Percentiles rank a stretch among this genome's conserved stretches.
phyloP scores from a whole-genome alignment of 257 asterid genomes.

The Rhazya stricta region DNA sequence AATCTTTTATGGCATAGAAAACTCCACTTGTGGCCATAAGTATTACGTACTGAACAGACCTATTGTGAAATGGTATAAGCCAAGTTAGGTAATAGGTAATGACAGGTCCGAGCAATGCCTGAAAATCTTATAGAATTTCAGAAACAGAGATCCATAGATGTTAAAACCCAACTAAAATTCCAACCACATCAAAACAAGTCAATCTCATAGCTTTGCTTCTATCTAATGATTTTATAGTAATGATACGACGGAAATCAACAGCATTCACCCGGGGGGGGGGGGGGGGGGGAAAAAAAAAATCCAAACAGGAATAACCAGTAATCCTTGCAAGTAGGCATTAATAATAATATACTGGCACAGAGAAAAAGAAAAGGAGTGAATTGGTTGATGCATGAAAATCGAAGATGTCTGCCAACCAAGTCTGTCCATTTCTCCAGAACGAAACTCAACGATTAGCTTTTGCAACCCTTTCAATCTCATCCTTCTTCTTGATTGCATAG shows the following conservation, averaged over 20 bases:
- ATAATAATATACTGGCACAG: neutral
- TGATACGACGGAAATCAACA: neutral
- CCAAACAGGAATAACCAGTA: neutral
- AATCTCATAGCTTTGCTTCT: neutral
- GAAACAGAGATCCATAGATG: neutral
- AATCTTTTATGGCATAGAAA: no score
- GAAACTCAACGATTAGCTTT: slow-evolving; percentile 60
- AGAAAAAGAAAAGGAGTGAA: neutral
- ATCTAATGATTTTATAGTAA: neutral
- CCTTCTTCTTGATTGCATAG: slow-evolving; percentile 74
- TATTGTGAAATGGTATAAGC: no score
- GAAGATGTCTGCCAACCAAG: neutral
- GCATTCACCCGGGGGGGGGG: neutral
- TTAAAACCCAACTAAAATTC: neutral
- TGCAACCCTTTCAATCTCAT: slow-evolving; percentile 72
- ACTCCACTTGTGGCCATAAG: no score
- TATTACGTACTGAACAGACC: no score
- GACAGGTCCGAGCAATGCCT: neutral
- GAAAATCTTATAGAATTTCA: neutral
- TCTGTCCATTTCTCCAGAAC: neutral
- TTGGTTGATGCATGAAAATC: neutral
- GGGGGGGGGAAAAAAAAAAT: no score
- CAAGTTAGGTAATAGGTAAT: no score
- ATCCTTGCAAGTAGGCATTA: neutral
- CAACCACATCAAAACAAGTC: neutral